A percentile compares a stretch with the other conserved stretches of the same genome.
Conservation (phyloP, 2,329 filamentous ascomycete species). For the Zymoseptoria pseudotritici region DNA sequence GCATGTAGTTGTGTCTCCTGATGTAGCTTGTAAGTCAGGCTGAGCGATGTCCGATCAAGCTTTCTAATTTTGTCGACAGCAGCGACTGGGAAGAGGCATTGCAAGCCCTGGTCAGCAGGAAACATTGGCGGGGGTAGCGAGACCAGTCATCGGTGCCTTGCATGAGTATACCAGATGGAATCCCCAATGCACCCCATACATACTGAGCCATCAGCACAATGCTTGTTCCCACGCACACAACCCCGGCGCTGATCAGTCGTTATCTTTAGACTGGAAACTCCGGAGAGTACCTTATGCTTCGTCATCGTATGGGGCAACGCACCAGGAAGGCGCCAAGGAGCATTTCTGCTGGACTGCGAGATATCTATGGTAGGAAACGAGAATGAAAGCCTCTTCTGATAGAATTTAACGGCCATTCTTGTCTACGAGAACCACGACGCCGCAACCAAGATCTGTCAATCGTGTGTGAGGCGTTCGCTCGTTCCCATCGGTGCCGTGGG, state of each 20-base stretch:
- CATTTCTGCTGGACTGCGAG: background rate
- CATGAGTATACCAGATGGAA: background rate
- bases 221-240: background rate
- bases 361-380: background rate
- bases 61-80: background rate
- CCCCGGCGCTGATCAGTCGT: background rate
- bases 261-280: background rate
- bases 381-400: background rate
- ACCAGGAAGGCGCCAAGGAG: background rate
- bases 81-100: background rate
- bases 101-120: background rate
- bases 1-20: background rate
- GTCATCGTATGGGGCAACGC: background rate
- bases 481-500: background rate
- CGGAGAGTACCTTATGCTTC: background rate
- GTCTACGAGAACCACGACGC: no score
- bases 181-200: background rate
- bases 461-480: background rate
- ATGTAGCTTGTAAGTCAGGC: background rate
- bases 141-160: background rate
- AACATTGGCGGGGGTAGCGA: background rate
- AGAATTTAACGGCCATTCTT: background rate
- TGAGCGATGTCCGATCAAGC: background rate
- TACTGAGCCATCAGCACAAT: background rate
- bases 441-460: background rate